Conservation (phyloP, 352 stramenopile genomes). For the Phytophthora ramorum region DNA sequence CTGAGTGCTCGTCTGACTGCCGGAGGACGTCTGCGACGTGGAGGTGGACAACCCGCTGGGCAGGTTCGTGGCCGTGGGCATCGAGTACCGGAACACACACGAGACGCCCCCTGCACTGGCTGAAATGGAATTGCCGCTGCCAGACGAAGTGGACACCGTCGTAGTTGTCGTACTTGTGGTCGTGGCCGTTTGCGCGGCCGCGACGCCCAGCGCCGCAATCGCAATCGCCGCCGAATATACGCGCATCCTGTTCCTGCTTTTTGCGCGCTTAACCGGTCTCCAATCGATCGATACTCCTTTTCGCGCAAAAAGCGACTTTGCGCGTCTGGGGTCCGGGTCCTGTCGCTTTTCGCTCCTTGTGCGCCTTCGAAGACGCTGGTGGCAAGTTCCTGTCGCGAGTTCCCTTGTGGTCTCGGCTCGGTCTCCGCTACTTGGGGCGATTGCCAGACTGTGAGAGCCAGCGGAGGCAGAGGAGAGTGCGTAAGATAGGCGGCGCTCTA, state of each 20-base stretch:
- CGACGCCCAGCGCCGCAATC: constrained; percentile 28
- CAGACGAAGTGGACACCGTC: constrained; percentile 47
- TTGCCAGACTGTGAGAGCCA: constrained; percentile 45
- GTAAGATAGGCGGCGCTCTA: constrained; percentile 28
- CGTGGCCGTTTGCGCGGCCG: constrained; percentile 46
- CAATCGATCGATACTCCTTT: background rate
- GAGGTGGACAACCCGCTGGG: constrained; percentile 38
- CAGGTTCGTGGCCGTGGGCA: constrained; percentile 61
- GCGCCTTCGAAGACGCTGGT: constrained; percentile 3
- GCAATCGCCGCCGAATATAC: constrained; percentile 22
- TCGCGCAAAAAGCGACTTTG: constrained; percentile 3
- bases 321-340: constrained; percentile 8
- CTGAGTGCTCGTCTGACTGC: constrained; percentile 20
- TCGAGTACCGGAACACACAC: constrained; percentile 62
- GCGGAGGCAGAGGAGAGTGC: constrained; percentile 28
- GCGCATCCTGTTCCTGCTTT: constrained; percentile 24
- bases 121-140: constrained; percentile 23
- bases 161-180: background rate
- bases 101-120: constrained; percentile 34
- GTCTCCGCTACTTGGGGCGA: constrained; percentile 14
- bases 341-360: constrained; percentile 19
- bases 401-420: constrained; percentile 9
- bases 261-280: background rate
- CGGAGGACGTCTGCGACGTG: constrained; percentile 20
- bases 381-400: constrained; percentile 14